Evolutionary conservation across 169 alveolate genomes (phyloP).

Genomic region (Cryptosporidium felis): DNA sequence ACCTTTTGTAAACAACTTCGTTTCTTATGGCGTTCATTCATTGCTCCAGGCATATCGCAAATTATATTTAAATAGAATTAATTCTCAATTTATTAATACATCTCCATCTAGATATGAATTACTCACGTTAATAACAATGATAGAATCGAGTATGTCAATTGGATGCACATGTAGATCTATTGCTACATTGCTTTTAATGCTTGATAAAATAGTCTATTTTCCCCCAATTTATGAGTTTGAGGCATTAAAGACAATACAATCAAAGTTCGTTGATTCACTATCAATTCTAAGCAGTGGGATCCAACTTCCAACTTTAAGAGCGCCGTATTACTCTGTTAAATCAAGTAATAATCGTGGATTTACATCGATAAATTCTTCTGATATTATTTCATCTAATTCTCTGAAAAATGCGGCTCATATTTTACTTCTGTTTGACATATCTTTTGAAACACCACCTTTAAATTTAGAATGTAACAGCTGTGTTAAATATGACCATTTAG

Average conservation of each 20-base stretch:
- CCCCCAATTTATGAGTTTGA: slow-evolving; percentile 53
- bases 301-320: slow-evolving; percentile 30
- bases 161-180: slow-evolving; percentile 48
- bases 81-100: background rate
- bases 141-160: slow-evolving; percentile 10
- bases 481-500: background rate
- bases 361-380: slow-evolving; percentile 33
- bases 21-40: slow-evolving; percentile 58
- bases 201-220: slow-evolving; percentile 41
- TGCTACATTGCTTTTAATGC: background rate
- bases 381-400: background rate
- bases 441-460: slow-evolving; percentile 19
- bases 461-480: background rate
- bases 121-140: background rate
- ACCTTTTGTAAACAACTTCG: slow-evolving; percentile 52
- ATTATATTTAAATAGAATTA: background rate
- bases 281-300: slow-evolving; percentile 33
- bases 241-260: slow-evolving; percentile 36
- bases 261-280: slow-evolving; percentile 39
- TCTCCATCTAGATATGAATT: slow-evolving; percentile 58
- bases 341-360: slow-evolving; percentile 6
- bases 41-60: slow-evolving; percentile 53
- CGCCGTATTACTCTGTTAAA: slow-evolving; percentile 39
- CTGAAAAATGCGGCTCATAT: background rate
- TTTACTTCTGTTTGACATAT: slow-evolving; percentile 15